Conservation (phyloP, 192 early-diverging fungal genomes). For the Podila epigama region DNA sequence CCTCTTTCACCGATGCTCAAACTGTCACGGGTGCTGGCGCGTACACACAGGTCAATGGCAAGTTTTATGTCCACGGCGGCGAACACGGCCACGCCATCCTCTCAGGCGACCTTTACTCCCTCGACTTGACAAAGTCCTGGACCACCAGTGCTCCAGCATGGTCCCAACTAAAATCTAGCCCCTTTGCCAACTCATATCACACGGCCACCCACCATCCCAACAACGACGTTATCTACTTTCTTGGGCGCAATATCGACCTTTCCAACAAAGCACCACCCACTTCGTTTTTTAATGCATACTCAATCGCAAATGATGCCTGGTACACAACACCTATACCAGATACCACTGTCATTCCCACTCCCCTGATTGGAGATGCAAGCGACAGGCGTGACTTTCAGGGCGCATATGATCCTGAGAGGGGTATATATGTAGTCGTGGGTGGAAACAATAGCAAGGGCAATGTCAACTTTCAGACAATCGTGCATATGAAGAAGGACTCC, state of each 20-base stretch:
- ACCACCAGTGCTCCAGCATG: not conserved
- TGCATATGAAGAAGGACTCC: no score
- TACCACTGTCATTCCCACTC: no score
- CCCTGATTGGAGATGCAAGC: no score
- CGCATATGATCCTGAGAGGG: not conserved
- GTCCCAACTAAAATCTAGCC: not conserved
- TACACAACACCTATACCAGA: no score
- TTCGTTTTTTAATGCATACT: not conserved
- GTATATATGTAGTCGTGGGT: not conserved
- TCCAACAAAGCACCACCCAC: not conserved
- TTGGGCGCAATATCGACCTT: not conserved
- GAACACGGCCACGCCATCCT: not conserved
- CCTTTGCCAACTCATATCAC: constrained; percentile 1
- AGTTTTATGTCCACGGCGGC: not conserved
- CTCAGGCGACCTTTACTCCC: not conserved
- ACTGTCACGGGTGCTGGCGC: not conserved
- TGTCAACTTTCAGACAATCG: not conserved
- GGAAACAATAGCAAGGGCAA: not conserved
- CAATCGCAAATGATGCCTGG: not conserved
- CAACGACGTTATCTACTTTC: not conserved
- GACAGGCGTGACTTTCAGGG: constrained; percentile 6
- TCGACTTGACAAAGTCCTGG: not conserved
- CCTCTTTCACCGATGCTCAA: not conserved
- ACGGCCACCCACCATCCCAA: not conserved
- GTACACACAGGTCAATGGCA: not conserved